These are phyloP conservation scores for Canavalia gladiata DNA, from an alignment of 306 rosid species.

Conservation along the genomic window DNA sequence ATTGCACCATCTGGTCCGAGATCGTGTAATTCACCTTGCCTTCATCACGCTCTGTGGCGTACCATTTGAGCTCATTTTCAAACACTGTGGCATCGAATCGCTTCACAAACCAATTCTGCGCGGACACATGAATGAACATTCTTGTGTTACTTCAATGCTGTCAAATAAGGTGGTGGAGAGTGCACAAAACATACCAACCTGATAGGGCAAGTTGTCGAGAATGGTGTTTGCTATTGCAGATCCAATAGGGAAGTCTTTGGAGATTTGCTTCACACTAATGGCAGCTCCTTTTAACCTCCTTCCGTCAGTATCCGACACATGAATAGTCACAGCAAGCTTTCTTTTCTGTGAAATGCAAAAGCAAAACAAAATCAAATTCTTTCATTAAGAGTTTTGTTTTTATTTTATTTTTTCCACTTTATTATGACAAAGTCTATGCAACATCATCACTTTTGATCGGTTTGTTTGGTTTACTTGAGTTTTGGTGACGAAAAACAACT, in stretches of 20 bases:
- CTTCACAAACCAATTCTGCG: constrained; percentile 82
- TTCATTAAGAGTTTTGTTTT: neutral
- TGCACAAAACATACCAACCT: constrained; percentile 54
- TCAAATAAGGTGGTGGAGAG: no score
- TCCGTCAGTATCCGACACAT: constrained; percentile 73
- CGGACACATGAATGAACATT: neutral
- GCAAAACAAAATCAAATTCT: neutral
- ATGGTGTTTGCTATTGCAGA: constrained; percentile 90
- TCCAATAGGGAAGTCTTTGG: constrained; percentile 92
- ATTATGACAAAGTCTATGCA: neutral
- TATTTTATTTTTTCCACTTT: neutral
- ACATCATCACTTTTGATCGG: neutral
- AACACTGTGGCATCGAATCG: constrained; percentile 89
- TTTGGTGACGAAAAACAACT: no score
- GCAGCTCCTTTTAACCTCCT: constrained; percentile 67
- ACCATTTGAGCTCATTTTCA: constrained; percentile 96
- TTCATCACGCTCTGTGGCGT: constrained; percentile 86
- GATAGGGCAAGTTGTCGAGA: constrained; percentile 80
- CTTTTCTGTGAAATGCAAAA: constrained; percentile 60
- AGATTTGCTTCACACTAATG: constrained; percentile 59
- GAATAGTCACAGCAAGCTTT: constrained; percentile 81
- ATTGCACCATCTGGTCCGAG: constrained; percentile 80
- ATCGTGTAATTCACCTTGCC: constrained; percentile 70
- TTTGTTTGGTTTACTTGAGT: neutral
- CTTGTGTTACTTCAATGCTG: neutral